Evolutionary conservation across 2,329 filamentous ascomycete species (phyloP).

Genomic region (Chrysosporium keratinophilum): DNA sequence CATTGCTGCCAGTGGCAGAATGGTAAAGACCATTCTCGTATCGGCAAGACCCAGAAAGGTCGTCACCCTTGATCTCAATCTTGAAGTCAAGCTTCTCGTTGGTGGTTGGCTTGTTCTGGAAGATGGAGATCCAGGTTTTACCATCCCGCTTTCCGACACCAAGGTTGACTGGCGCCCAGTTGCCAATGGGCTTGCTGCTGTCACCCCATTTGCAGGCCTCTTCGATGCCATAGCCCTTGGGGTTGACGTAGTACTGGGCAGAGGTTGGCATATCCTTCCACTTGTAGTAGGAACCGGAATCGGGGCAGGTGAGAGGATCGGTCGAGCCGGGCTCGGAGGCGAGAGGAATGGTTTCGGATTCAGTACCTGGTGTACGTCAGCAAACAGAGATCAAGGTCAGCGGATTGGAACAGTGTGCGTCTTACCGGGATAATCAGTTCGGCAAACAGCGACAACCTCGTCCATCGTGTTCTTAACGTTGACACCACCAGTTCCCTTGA

Average conservation of each 20-base stretch:
- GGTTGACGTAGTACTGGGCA: slow-evolving; percentile 96
- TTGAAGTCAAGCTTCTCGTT: slow-evolving; percentile 62
- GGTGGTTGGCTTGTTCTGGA: slow-evolving; percentile 72
- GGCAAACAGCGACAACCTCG: slow-evolving; percentile 64
- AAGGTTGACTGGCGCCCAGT: slow-evolving; percentile 79
- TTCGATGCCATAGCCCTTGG: slow-evolving; percentile 54
- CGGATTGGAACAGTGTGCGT: background rate
- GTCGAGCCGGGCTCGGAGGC: slow-evolving; percentile 50
- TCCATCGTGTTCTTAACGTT: slow-evolving; percentile 64
- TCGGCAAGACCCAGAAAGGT: slow-evolving; percentile 50
- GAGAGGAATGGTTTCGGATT: slow-evolving; percentile 75
- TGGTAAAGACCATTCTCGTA: slow-evolving; percentile 56
- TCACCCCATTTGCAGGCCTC: slow-evolving; percentile 69
- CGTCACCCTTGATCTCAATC: slow-evolving; percentile 62
- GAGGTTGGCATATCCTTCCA: slow-evolving; percentile 68
- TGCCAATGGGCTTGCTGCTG: slow-evolving; percentile 52
- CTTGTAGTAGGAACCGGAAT: slow-evolving; percentile 60
- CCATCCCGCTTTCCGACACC: slow-evolving; percentile 65
- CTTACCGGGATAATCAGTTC: slow-evolving; percentile 85
- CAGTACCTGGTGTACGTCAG: slow-evolving; percentile 44
- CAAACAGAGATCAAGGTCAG: slow-evolving; percentile 5
- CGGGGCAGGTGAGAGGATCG: slow-evolving; percentile 62
- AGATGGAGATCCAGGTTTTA: slow-evolving; percentile 69
- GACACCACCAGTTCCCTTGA: slow-evolving; percentile 59
- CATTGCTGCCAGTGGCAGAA: slow-evolving; percentile 38